phyloP scores from a whole-genome alignment of 2,329 filamentous ascomycete species.

The Cercospora berteroae region DNA sequence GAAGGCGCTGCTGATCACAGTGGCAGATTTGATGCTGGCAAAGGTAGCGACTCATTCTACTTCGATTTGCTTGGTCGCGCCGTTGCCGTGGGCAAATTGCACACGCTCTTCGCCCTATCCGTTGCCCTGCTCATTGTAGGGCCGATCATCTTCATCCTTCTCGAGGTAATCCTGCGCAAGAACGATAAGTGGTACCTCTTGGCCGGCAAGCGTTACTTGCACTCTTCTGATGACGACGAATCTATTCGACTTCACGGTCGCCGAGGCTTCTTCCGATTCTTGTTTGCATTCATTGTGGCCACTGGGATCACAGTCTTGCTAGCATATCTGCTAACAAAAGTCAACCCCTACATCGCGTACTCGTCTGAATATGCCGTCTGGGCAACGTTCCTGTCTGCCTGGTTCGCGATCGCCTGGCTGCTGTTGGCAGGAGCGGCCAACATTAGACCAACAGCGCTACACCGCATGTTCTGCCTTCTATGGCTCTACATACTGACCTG shows the following conservation, averaged over 20 bases:
- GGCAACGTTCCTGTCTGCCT: constrained; percentile 77
- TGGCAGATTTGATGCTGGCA: constrained; percentile 65
- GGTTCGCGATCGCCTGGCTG: constrained; percentile 80
- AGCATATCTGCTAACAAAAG: constrained; percentile 72
- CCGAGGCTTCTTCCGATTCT: constrained; percentile 81
- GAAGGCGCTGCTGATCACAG: constrained; percentile 56
- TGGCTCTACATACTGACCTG: constrained; percentile 82
- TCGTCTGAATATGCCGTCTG: constrained; percentile 85
- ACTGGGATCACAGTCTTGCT: constrained; percentile 67
- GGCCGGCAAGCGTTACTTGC: constrained; percentile 61
- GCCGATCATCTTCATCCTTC: constrained; percentile 67
- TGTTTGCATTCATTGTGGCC: constrained; percentile 68
- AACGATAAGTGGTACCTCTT: constrained; percentile 88
- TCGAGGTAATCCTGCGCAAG: constrained; percentile 67
- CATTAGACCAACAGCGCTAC: constrained; percentile 79
- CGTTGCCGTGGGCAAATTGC: constrained; percentile 75
- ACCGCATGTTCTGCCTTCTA: constrained; percentile 73
- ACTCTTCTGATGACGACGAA: constrained; percentile 59
- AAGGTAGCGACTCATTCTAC: constrained; percentile 68
- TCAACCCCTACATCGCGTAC: constrained; percentile 90
- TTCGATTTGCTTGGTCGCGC: constrained; percentile 83
- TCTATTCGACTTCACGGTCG: constrained; percentile 67
- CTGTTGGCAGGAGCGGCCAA: constrained; percentile 75
- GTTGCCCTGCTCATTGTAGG: constrained; percentile 77
- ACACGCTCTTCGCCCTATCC: constrained; percentile 84